Conservation (phyloP, 2,329 filamentous ascomycete genomes). For the Alternaria sp. region DNA sequence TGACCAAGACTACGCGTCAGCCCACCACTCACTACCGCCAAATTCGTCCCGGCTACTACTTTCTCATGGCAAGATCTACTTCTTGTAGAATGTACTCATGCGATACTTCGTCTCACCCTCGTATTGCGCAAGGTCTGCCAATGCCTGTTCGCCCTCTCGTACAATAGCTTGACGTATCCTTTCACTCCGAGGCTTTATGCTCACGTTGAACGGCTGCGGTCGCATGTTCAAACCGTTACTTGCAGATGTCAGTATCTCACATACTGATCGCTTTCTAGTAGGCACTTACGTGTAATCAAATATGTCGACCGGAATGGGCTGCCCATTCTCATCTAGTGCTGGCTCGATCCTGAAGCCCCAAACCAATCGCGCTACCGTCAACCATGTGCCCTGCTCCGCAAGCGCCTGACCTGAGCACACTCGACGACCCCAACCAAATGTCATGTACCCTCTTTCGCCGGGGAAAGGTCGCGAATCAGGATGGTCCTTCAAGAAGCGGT, state of each 20-base stretch:
- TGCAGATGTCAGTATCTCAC: slow-evolving; percentile 5
- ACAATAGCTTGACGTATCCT: slow-evolving; percentile 59
- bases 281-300: slow-evolving; percentile 59
- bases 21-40: background rate
- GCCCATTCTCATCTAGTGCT: slow-evolving; percentile 50
- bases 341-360: slow-evolving; percentile 63
- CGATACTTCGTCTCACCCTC: slow-evolving; percentile 64
- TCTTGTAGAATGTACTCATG: slow-evolving; percentile 51
- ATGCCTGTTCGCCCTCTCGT: slow-evolving; percentile 60
- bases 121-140: slow-evolving; percentile 59
- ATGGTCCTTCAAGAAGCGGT: slow-evolving; percentile 33
- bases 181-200: slow-evolving; percentile 58
- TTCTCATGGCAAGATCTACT: background rate
- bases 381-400: slow-evolving; percentile 66
- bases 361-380: slow-evolving; percentile 62
- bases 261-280: background rate
- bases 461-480: slow-evolving; percentile 41
- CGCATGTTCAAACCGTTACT: slow-evolving; percentile 66
- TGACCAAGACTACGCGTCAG: background rate
- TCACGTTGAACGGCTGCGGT: slow-evolving; percentile 62
- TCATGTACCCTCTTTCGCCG: slow-evolving; percentile 59
- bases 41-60: background rate
- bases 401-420: slow-evolving; percentile 66
- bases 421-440: slow-evolving; percentile 62
- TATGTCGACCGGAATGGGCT: slow-evolving; percentile 61